These are phyloP conservation scores for Mentha longifolia DNA, from an alignment of 257 asterid species.

Conservation along the genomic window DNA sequence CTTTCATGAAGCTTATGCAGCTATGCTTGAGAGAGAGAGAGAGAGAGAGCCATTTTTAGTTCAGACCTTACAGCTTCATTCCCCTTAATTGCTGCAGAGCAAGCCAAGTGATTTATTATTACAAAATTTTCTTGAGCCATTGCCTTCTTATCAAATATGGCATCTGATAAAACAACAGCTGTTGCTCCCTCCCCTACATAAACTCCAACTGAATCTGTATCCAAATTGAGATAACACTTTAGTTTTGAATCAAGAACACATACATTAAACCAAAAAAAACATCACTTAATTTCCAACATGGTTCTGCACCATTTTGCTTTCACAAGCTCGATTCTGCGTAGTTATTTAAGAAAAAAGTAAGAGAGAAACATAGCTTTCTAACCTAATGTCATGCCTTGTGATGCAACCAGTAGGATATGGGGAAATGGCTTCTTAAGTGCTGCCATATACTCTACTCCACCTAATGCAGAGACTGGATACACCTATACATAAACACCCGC, in stretches of 20 bases:
- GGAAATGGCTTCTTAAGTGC: constrained; percentile 76
- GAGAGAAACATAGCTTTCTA: constrained; percentile 20
- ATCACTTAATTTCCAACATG: neutral
- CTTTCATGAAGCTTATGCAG: neutral
- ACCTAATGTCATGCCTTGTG: constrained; percentile 89
- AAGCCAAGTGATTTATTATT: constrained; percentile 55
- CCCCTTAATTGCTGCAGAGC: constrained; percentile 53
- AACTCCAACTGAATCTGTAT: constrained; percentile 57
- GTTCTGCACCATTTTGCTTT: neutral
- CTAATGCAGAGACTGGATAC: constrained; percentile 78
- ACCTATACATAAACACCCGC: constrained; percentile 45
- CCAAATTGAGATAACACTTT: constrained; percentile 5
- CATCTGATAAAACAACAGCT: constrained; percentile 80
- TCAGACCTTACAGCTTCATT: constrained; percentile 54
- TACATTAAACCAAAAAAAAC: neutral
- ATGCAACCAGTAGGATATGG: constrained; percentile 81
- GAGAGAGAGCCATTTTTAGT: neutral
- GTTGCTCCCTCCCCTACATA: constrained; percentile 76
- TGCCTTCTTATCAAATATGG: constrained; percentile 72
- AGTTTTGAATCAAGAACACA: neutral
- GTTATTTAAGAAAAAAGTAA: neutral
- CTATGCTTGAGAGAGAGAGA: neutral
- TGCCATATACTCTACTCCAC: constrained; percentile 74
- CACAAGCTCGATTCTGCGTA: neutral
- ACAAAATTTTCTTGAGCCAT: constrained; percentile 50